Evolutionary conservation across 352 stramenopile genomes (phyloP).

Genomic region (Saprolegnia parasitica): DNA sequence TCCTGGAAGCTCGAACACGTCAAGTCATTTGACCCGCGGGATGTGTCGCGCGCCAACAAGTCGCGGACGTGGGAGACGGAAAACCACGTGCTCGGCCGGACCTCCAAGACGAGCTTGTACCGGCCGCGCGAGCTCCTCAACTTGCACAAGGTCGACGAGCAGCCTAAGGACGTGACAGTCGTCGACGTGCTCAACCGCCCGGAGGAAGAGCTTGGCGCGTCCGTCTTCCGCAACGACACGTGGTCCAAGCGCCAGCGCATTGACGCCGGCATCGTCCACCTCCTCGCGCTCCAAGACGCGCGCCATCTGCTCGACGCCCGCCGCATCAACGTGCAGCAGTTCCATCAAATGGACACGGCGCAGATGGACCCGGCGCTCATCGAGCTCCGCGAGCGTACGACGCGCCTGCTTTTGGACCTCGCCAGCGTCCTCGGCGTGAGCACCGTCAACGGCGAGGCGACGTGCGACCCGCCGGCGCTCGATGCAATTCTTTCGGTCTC

Average conservation of each 20-base stretch:
- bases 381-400: slow-evolving; percentile 61
- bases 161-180: slow-evolving; percentile 44
- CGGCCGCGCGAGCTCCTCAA: slow-evolving; percentile 66
- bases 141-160: slow-evolving; percentile 31
- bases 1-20: slow-evolving; percentile 84
- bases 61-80: slow-evolving; percentile 69
- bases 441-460: slow-evolving; percentile 31
- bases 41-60: slow-evolving; percentile 54
- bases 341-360: slow-evolving; percentile 66
- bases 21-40: slow-evolving; percentile 59
- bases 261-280: slow-evolving; percentile 64
- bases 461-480: slow-evolving; percentile 53
- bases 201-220: slow-evolving; percentile 32
- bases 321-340: slow-evolving; percentile 80
- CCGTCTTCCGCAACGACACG: slow-evolving; percentile 69
- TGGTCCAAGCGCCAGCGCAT: slow-evolving; percentile 70
- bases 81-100: slow-evolving; percentile 70
- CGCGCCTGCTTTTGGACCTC: slow-evolving; percentile 61
- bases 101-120: slow-evolving; percentile 73
- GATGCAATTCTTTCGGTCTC: slow-evolving; percentile 47
- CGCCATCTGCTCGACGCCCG: slow-evolving; percentile 76
- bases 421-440: slow-evolving; percentile 56
- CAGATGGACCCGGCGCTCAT: slow-evolving; percentile 70
- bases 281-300: slow-evolving; percentile 75
- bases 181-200: slow-evolving; percentile 42